Evolutionary conservation across 768 basidiomycete species (phyloP), one percentile per base, ranked within the genome.

Genomic region (Leucocoprinus sp.): DNA sequence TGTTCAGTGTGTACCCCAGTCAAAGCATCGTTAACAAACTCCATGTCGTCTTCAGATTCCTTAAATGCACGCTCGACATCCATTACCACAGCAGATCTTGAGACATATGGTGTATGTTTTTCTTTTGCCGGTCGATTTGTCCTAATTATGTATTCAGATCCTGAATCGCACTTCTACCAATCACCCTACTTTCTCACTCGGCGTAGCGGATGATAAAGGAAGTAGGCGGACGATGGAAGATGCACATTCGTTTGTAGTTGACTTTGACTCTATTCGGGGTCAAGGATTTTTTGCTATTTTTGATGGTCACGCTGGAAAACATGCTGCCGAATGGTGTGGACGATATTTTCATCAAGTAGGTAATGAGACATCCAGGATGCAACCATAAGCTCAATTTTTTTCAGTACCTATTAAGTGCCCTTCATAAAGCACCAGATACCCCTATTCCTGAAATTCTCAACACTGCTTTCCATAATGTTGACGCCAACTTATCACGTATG

Each of bases 271-370:
- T 27, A 72, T 98, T 15, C 79, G 84, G 35, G 96, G 96, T 0
- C 96, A 99, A 61, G 96, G 93, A 6, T 98, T 96, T 71, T 98
- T 95, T 61, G 95, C 95, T 5, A 81, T 99, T 36, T 99, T 98
- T 56, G 96, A 99, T 56, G 96, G 96, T 2, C 96, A 99, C 61
- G 96, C 96, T 1, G 96, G 96, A 14, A 98, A 95, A 62, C 90
- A 97, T 57, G 93, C 95, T 26, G 96, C 96, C 21, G 96, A 99
- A 62, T 98, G 95, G 93, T 98, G 96, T 64, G 96, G 96, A 34
- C 72, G 76, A 55, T 82, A 98, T 62, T 99, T 99, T 65, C 93
- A 98, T 59, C 82, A 93, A 71, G 93, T 84, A 60, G 17, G 27
- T 17, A 29, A 22, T 29, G 36, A 22, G 23, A 17, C 24, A 18